Percentiles rank a stretch among this genome's conserved stretches.
Conservation (phyloP, 768 basidiomycete genomes). For the Clitopilus passeckerianus region DNA sequence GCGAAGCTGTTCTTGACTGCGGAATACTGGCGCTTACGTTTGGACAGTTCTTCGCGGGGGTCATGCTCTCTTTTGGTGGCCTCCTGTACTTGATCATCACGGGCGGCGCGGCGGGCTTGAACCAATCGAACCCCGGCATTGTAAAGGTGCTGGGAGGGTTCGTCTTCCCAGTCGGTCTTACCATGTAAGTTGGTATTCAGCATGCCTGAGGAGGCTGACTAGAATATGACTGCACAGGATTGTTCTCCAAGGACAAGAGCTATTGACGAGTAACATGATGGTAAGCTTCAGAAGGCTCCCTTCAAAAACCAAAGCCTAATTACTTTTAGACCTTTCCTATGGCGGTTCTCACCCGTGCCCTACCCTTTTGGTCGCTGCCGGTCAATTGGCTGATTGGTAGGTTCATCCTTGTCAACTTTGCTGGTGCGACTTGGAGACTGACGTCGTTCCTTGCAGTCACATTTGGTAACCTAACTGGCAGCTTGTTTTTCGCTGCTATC, state of each 20-base stretch:
- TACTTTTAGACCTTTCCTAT: conserved; percentile 57
- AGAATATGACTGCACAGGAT: conserved; percentile 45
- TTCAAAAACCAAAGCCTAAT: not conserved
- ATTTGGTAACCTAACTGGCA: conserved; percentile 66
- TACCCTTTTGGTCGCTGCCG: conserved; percentile 69
- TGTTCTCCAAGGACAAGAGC: conserved; percentile 62
- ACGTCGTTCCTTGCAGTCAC: conserved; percentile 37
- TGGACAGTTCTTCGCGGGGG: conserved; percentile 57
- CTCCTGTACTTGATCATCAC: conserved; percentile 54
- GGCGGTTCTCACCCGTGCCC: conserved; percentile 52
- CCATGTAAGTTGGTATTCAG: conserved; percentile 45
- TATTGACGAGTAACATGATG: conserved; percentile 77
- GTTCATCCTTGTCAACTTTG: conserved; percentile 4
- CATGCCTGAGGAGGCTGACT: not conserved
- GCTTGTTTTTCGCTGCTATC: conserved; percentile 64
- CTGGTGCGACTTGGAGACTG: not conserved
- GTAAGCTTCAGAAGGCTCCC: conserved; percentile 24
- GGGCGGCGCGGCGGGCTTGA: conserved; percentile 53
- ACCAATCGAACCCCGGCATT: conserved; percentile 54
- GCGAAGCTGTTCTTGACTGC: conserved; percentile 14
- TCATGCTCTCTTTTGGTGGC: conserved; percentile 74
- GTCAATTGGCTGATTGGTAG: conserved; percentile 67
- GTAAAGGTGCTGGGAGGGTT: conserved; percentile 63
- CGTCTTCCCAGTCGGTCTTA: conserved; percentile 73
- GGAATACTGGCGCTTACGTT: not conserved